These are phyloP conservation scores for Leucocoprinus sp. DNA, from an alignment of 768 basidiomycete genomes.

Conservation along the genomic window DNA sequence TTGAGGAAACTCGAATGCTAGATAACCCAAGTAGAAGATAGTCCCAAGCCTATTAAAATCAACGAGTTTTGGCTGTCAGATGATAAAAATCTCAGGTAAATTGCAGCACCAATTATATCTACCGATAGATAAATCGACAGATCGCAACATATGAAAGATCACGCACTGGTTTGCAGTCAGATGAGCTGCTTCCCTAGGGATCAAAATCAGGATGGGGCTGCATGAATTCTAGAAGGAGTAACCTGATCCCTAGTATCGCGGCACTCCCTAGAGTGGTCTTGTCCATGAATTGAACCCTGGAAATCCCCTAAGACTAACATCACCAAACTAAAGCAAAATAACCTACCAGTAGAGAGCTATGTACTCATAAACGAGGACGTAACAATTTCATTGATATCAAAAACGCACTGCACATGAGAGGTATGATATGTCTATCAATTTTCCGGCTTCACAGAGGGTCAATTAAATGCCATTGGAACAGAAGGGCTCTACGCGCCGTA, in stretches of 20 bases:
- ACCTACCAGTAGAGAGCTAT: slow-evolving; percentile 49
- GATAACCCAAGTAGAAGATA: slow-evolving; percentile 65
- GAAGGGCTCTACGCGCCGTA: slow-evolving; percentile 31
- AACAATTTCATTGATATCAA: no score
- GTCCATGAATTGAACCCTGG: slow-evolving; percentile 76
- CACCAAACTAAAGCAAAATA: neutral
- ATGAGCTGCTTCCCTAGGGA: slow-evolving; percentile 45
- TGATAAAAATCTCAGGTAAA: neutral
- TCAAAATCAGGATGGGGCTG: neutral
- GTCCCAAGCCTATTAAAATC: slow-evolving; percentile 52
- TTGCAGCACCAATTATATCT: slow-evolving; percentile 56
- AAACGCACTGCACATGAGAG: slow-evolving; percentile 62
- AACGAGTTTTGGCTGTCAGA: neutral
- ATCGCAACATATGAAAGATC: neutral
- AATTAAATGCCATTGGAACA: no score
- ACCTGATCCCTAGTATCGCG: slow-evolving; percentile 67
- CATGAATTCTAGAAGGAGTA: slow-evolving; percentile 12
- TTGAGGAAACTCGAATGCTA: slow-evolving; percentile 67
- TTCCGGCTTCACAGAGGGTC: slow-evolving; percentile 33
- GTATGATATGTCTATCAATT: slow-evolving; percentile 60
- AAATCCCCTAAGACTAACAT: neutral
- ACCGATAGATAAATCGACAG: neutral
- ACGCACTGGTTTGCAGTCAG: slow-evolving; percentile 57
- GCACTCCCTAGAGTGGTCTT: slow-evolving; percentile 63
- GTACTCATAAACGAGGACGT: neutral